phyloP scores from a whole-genome alignment of 805 yeast species.

The Nakazawaea peltata region DNA sequence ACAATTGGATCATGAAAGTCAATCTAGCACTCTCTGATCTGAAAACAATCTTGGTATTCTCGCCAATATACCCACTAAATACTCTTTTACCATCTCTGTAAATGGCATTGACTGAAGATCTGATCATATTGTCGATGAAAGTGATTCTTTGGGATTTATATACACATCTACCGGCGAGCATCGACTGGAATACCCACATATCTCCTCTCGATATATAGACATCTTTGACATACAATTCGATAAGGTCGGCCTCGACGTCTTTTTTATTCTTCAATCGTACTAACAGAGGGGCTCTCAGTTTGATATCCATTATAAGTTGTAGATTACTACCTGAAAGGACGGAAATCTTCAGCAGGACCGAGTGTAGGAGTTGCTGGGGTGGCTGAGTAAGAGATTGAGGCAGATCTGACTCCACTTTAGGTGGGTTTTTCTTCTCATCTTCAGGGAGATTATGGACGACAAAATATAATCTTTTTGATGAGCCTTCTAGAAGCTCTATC shows the following conservation, averaged over 20 bases:
- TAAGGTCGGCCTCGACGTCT: slow-evolving; percentile 65
- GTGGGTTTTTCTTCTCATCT: not conserved
- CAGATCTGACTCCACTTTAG: slow-evolving; percentile 7
- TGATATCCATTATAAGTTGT: slow-evolving; percentile 52
- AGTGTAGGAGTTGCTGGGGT: slow-evolving; percentile 5
- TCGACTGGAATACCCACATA: slow-evolving; percentile 79
- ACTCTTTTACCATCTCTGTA: slow-evolving; percentile 60
- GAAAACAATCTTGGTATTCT: slow-evolving; percentile 70
- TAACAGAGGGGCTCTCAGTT: slow-evolving; percentile 58
- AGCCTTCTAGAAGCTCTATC: slow-evolving; percentile 36
- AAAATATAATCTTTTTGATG: slow-evolving; percentile 32
- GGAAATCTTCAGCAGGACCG: slow-evolving; percentile 36
- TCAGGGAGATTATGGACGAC: slow-evolving; percentile 27
- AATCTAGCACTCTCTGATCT: slow-evolving; percentile 88
- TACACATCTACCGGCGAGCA: slow-evolving; percentile 54
- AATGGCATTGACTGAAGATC: slow-evolving; percentile 57
- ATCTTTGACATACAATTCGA: slow-evolving; percentile 78
- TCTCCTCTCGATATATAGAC: slow-evolving; percentile 79
- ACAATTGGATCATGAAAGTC: slow-evolving; percentile 77
- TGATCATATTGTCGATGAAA: slow-evolving; percentile 49
- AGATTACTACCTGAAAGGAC: slow-evolving; percentile 48
- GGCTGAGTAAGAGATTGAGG: slow-evolving; percentile 3
- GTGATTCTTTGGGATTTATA: slow-evolving; percentile 57
- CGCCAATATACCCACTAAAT: slow-evolving; percentile 71
- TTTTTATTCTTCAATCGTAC: slow-evolving; percentile 38